Conservation (phyloP, 1,284 basidiomycete genomes). For the Vanrija sp. region DNA sequence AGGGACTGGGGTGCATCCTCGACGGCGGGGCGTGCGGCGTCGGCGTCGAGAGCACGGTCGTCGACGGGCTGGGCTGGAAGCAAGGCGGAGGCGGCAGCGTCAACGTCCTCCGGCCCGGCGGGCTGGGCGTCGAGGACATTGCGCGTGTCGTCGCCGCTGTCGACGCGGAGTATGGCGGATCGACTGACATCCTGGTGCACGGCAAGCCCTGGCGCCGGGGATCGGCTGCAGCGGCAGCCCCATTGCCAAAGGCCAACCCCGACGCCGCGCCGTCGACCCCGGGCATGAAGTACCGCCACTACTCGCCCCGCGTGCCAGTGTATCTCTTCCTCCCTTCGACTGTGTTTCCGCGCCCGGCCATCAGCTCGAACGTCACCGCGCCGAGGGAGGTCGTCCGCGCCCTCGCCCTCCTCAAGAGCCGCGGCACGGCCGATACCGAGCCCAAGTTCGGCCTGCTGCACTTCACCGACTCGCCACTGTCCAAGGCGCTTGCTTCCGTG, state of each 20-base stretch:
- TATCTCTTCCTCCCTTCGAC: constrained; percentile 61
- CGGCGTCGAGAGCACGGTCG: constrained; percentile 92
- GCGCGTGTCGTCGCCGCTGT: constrained; percentile 57
- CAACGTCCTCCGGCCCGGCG: constrained; percentile 85
- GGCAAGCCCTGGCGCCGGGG: constrained; percentile 27
- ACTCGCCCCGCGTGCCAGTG: constrained; percentile 83
- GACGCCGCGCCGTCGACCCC: constrained; percentile 77
- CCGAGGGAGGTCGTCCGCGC: constrained; percentile 4
- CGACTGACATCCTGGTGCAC: constrained; percentile 32
- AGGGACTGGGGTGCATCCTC: constrained; percentile 71
- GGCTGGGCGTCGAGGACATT: constrained; percentile 85
- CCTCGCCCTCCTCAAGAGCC: background rate
- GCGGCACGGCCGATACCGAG: constrained; percentile 18
- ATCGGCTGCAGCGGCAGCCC: background rate
- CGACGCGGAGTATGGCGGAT: constrained; percentile 32
- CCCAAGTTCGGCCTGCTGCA: constrained; percentile 62
- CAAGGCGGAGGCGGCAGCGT: constrained; percentile 61
- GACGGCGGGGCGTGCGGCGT: constrained; percentile 90
- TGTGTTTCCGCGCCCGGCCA: constrained; percentile 49
- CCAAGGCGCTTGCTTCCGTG: constrained; percentile 1
- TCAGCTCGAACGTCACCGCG: constrained; percentile 21
- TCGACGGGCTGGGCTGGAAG: constrained; percentile 67
- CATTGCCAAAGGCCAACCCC: background rate
- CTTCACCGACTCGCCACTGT: constrained; percentile 58
- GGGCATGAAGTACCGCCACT: constrained; percentile 99